phyloP scores from a whole-genome alignment of 306 rosid genomes.

The Delonix regia region DNA sequence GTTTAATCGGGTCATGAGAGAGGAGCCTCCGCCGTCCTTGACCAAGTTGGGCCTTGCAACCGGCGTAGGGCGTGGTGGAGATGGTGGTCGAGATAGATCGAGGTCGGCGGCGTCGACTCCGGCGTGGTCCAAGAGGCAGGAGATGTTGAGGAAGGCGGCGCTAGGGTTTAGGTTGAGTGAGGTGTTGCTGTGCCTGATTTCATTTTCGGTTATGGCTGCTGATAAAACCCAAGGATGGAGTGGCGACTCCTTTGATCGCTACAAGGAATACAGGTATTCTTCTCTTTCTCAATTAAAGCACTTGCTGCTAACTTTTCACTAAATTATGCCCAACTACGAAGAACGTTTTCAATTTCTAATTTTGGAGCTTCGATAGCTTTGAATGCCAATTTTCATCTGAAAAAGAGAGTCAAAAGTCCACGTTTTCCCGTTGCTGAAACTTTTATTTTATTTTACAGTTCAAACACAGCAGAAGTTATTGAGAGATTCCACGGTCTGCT shows the following conservation, averaged over 20 bases:
- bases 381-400: not conserved
- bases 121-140: conserved; percentile 45
- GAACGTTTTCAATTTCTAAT: not conserved
- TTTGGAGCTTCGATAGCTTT: not conserved
- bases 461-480: not conserved
- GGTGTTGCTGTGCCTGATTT: conserved; percentile 74
- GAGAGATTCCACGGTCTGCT: not conserved
- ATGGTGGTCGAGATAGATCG: conserved; percentile 43
- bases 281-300: not conserved
- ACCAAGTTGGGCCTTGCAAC: conserved; percentile 51
- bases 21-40: conserved; percentile 47
- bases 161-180: conserved; percentile 85
- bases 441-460: not conserved
- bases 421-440: too few species aligned
- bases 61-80: conserved; percentile 21
- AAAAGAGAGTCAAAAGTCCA: not conserved
- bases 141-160: conserved; percentile 62
- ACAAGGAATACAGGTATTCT: conserved; percentile 88
- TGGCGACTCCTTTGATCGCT: conserved; percentile 96
- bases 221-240: conserved; percentile 98
- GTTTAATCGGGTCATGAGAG: conserved; percentile 50
- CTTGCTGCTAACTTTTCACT: not conserved
- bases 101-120: conserved; percentile 16
- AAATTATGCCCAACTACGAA: not conserved
- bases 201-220: conserved; percentile 97